A percentile compares a stretch with the other conserved stretches of the same genome.
phyloP scores from a whole-genome alignment of 345 rosid genomes.

The Eucalyptus virginea region DNA sequence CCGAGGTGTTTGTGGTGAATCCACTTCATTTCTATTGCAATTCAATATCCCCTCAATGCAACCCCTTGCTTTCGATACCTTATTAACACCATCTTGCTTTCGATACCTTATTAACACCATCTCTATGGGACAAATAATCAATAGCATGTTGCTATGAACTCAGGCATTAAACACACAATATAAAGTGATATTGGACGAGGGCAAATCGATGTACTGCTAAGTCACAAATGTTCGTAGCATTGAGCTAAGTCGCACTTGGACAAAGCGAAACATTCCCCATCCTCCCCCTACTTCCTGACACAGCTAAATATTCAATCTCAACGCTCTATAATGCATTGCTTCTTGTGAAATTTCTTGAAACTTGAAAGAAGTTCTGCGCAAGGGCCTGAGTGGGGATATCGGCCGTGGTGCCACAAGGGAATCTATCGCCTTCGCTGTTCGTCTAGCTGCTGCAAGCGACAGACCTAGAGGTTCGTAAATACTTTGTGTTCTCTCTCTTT shows the following conservation, averaged over 20 bases:
- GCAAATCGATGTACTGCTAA: neutral
- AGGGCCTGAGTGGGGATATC: conserved; percentile 39
- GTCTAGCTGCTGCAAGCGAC: conserved; percentile 23
- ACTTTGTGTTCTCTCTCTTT: neutral
- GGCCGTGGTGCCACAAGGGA: conserved; percentile 51
- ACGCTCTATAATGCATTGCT: neutral
- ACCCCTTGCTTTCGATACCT: neutral
- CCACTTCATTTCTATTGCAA: neutral
- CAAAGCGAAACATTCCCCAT: neutral
- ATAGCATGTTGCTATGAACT: neutral
- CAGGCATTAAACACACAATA: neutral
- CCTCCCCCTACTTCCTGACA: neutral
- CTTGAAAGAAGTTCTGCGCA: neutral
- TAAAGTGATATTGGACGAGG: neutral
- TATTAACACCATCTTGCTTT: neutral
- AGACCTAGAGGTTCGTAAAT: conserved; percentile 23
- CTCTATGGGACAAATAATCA: neutral
- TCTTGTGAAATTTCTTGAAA: neutral
- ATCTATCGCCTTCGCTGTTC: conserved; percentile 35
- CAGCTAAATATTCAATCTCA: neutral
- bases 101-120: neutral
- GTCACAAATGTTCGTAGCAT: neutral
- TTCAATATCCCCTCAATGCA: neutral
- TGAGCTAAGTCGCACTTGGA: neutral
- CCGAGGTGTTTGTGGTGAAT: accelerated